These are phyloP conservation scores for Cyanodermella asteris DNA, from an alignment of 2,329 filamentous ascomycete genomes.

Conservation along the genomic window DNA sequence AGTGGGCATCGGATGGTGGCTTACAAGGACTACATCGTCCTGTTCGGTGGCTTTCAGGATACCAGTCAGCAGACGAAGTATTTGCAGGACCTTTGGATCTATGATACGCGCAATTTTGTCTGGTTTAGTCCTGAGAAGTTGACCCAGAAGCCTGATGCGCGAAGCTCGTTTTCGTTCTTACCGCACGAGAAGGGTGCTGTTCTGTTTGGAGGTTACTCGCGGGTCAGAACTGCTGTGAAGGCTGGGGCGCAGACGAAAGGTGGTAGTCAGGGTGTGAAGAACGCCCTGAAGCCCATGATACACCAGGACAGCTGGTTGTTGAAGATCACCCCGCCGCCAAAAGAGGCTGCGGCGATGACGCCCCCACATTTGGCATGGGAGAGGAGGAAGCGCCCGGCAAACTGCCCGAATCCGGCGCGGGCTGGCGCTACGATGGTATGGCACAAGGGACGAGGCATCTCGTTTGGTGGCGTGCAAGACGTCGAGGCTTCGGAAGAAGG, in stretches of 20 bases:
- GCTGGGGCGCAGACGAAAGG: constrained; percentile 42
- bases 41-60: constrained; percentile 95
- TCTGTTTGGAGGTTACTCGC: constrained; percentile 80
- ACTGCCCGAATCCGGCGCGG: constrained; percentile 60
- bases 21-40: constrained; percentile 83
- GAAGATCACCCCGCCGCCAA: constrained; percentile 48
- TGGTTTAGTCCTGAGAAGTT: constrained; percentile 69
- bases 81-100: constrained; percentile 81
- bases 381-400: constrained; percentile 74
- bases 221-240: constrained; percentile 49
- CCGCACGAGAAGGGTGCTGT: constrained; percentile 81
- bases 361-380: constrained; percentile 73
- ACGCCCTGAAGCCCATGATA: constrained; percentile 63
- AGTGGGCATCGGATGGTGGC: constrained; percentile 92
- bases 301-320: constrained; percentile 94
- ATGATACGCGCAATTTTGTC: constrained; percentile 67
- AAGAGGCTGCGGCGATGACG: constrained; percentile 37
- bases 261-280: constrained; percentile 39
- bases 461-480: constrained; percentile 88
- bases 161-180: constrained; percentile 78
- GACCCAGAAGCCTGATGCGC: constrained; percentile 68
- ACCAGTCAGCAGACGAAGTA: constrained; percentile 91
- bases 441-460: constrained; percentile 78
- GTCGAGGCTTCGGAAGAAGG: constrained; percentile 81
- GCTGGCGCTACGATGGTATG: constrained; percentile 85